These are phyloP conservation scores for Aspergillus sp. DNA, from an alignment of 2,329 filamentous ascomycete genomes.

Conservation along the genomic window DNA sequence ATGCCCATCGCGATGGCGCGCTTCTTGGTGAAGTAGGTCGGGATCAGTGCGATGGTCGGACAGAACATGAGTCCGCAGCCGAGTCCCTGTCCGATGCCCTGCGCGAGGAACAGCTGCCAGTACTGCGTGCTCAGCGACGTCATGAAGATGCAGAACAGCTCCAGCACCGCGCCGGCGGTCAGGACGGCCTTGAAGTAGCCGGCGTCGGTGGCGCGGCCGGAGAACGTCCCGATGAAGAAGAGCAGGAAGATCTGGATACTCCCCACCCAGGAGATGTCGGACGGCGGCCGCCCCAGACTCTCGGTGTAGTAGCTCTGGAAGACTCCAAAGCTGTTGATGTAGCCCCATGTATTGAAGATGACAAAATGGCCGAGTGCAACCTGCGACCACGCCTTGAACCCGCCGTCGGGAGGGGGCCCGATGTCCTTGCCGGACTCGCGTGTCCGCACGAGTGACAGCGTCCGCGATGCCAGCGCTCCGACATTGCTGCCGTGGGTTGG, in stretches of 20 bases:
- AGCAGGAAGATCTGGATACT: constrained; percentile 51
- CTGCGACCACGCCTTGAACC: constrained; percentile 55
- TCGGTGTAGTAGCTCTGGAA: constrained; percentile 55
- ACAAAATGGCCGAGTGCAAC: constrained; percentile 52
- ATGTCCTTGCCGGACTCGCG: constrained; percentile 34
- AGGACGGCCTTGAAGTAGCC: constrained; percentile 49
- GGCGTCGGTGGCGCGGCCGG: constrained; percentile 52
- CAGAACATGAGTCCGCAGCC: constrained; percentile 56
- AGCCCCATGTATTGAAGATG: constrained; percentile 58
- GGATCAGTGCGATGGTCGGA: constrained; percentile 53
- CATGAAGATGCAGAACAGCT: constrained; percentile 51
- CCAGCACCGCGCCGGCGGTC: constrained; percentile 42
- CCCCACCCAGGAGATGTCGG: constrained; percentile 53
- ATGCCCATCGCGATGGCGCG: constrained; percentile 60
- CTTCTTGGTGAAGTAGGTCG: constrained; percentile 62
- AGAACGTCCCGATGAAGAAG: constrained; percentile 51
- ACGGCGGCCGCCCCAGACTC: constrained; percentile 41
- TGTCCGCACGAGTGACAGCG: constrained; percentile 36
- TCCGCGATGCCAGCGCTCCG: constrained; percentile 22
- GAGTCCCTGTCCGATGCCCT: constrained; percentile 57
- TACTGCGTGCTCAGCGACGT: constrained; percentile 47
- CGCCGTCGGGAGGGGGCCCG: constrained; percentile 49
- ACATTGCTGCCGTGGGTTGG: constrained; percentile 27
- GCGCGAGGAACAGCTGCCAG: constrained; percentile 50
- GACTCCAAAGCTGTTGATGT: constrained; percentile 54